These are phyloP conservation scores for Debaryomyces sp. DNA, from an alignment of 1,139 yeast species.

Conservation along the genomic window DNA sequence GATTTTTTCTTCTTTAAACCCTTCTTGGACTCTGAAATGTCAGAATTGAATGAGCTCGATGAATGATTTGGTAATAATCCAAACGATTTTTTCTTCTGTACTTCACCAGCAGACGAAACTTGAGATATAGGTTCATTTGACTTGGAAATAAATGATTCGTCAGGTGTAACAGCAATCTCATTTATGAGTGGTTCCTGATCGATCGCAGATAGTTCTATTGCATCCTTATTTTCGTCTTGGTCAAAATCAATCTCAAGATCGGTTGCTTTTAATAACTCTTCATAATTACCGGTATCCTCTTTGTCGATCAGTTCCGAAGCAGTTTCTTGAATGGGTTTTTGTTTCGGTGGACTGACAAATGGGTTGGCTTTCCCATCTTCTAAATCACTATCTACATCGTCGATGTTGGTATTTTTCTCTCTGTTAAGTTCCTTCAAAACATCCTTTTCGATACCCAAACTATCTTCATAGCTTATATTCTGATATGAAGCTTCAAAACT, in stretches of 20 bases:
- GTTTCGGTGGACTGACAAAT: not conserved
- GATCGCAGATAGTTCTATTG: not conserved
- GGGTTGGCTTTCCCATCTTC: not conserved
- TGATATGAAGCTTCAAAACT: slow-evolving; percentile 46
- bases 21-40: slow-evolving; percentile 5
- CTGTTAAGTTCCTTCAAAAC: slow-evolving; percentile 8
- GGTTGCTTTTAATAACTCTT: not conserved
- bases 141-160: not conserved
- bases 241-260: not conserved
- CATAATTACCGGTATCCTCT: not conserved
- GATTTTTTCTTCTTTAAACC: slow-evolving; percentile 37
- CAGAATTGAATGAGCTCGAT: slow-evolving; percentile 9
- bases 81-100: slow-evolving; percentile 27
- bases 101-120: not conserved
- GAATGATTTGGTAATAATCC: slow-evolving; percentile 21
- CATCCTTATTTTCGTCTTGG: not conserved
- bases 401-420: not conserved
- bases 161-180: not conserved
- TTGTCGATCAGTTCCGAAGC: not conserved
- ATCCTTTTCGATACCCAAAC: slow-evolving; percentile 38
- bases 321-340: not conserved
- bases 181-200: not conserved
- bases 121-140: not conserved
- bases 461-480: slow-evolving; percentile 45
- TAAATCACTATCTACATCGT: not conserved